A percentile compares a stretch with the other conserved stretches of the same genome.
Evolutionary conservation across 495 filamentous ascomycete species (phyloP).

Genomic region (Aspergillus egyptiacus): DNA sequence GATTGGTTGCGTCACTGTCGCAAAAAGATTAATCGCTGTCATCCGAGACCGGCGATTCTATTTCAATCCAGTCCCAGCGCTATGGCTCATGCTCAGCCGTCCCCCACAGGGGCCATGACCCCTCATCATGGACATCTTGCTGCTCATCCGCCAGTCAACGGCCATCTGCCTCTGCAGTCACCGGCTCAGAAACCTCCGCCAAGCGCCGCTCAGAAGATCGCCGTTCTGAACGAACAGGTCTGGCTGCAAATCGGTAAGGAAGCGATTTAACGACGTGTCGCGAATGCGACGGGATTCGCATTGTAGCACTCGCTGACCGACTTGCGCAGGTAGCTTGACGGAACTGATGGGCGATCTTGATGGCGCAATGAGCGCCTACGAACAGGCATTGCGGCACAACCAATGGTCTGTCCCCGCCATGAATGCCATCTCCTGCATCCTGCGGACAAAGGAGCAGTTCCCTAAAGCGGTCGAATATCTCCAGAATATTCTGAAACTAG

Average conservation of each 20-base stretch:
- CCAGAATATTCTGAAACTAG: conserved; percentile 84
- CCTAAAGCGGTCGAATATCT: conserved; percentile 91
- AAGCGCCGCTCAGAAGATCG: conserved; percentile 55
- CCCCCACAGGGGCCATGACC: conserved; percentile 45
- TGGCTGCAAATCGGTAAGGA: conserved; percentile 88
- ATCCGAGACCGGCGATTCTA: conserved; percentile 7
- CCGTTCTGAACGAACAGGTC: conserved; percentile 71
- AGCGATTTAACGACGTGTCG: not conserved
- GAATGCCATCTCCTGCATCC: conserved; percentile 87
- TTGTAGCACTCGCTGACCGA: conserved; percentile 1
- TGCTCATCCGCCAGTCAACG: conserved; percentile 47
- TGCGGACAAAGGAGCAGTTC: conserved; percentile 88
- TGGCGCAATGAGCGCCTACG: conserved; percentile 80
- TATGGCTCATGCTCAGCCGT: conserved; percentile 49
- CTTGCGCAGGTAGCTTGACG: conserved; percentile 62
- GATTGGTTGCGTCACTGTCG: conserved; percentile 38
- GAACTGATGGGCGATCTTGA: conserved; percentile 86
- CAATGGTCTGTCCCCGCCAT: conserved; percentile 87
- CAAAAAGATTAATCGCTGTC: conserved; percentile 23
- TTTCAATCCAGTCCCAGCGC: conserved; percentile 2
- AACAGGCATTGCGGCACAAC: conserved; percentile 81
- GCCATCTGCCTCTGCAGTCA: conserved; percentile 48
- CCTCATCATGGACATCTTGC: conserved; percentile 46
- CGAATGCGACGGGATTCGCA: not conserved
- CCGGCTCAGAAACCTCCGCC: conserved; percentile 47